Conservation (phyloP, 2,329 filamentous ascomycete genomes). For the Penicillium sp. region DNA sequence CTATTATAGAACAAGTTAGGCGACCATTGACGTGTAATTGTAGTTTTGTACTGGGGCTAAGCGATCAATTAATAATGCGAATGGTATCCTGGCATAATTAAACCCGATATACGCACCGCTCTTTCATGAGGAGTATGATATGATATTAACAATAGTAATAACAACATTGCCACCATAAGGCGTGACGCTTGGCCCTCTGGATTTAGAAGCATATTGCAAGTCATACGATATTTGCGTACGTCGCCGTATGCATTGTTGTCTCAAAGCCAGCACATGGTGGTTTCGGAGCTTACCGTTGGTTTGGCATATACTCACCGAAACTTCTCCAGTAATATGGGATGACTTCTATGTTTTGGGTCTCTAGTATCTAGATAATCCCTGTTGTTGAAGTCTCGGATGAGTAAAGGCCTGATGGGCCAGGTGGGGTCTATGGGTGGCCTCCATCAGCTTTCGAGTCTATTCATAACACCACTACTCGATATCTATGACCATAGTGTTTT, state of each 20-base stretch:
- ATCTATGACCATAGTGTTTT: background rate
- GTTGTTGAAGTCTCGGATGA: background rate
- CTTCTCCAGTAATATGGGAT: background rate
- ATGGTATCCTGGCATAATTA: background rate
- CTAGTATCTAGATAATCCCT: background rate
- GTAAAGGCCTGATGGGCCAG: background rate
- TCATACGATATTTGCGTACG: background rate
- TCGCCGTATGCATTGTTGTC: background rate
- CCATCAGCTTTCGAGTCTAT: background rate
- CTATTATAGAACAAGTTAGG: constrained; percentile 1
- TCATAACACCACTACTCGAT: background rate
- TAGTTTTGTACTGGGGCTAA: background rate
- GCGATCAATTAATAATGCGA: background rate
- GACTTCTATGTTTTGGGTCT: background rate
- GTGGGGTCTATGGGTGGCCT: background rate
- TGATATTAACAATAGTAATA: too few relatives aligned
- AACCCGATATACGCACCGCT: too few relatives aligned
- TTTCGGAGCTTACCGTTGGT: background rate
- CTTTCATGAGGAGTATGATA: too few relatives aligned
- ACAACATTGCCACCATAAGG: background rate
- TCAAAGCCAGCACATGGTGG: background rate
- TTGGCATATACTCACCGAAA: background rate
- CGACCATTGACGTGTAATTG: background rate
- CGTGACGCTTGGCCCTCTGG: background rate
- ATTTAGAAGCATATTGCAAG: background rate